Evolutionary conservation across 2,329 filamentous ascomycete species (phyloP).

Genomic region (Penicillium sp.): DNA sequence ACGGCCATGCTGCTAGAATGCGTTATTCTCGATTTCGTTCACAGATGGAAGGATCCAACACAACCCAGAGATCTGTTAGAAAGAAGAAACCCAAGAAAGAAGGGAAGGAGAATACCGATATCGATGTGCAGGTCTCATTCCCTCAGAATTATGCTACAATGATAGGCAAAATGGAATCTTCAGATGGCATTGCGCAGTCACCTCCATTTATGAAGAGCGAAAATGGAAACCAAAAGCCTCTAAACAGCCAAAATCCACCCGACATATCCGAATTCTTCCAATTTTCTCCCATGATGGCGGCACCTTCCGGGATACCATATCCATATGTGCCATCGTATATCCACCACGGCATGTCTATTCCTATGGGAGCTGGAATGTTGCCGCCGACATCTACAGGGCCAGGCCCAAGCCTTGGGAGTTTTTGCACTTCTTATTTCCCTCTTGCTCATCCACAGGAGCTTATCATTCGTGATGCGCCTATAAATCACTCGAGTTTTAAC

Average conservation of each 20-base stretch:
- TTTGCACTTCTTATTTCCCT: slow-evolving; percentile 3
- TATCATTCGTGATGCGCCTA: background rate
- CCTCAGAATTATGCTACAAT: slow-evolving; percentile 10
- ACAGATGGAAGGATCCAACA: slow-evolving; percentile 55
- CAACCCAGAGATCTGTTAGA: slow-evolving; percentile 17
- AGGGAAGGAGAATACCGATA: slow-evolving; percentile 7
- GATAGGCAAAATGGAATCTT: slow-evolving; percentile 19
- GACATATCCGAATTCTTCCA: slow-evolving; percentile 17
- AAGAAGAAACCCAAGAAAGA: slow-evolving; percentile 10
- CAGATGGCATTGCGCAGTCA: slow-evolving; percentile 8
- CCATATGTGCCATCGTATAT: slow-evolving; percentile 11
- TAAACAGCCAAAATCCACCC: background rate
- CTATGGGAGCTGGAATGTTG: background rate
- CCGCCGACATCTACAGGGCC: background rate
- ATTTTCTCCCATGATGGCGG: slow-evolving; percentile 9
- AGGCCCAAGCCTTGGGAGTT: background rate
- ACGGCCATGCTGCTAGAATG: slow-evolving; percentile 63
- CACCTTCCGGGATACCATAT: background rate
- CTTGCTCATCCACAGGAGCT: background rate
- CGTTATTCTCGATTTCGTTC: slow-evolving; percentile 59
- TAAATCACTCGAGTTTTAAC: background rate
- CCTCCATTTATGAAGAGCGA: slow-evolving; percentile 32
- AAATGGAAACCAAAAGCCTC: slow-evolving; percentile 11
- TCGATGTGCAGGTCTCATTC: slow-evolving; percentile 15
- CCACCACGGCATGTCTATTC: background rate